Conservation (phyloP, 345 rosid species). For the Dovyalis caffra region DNA sequence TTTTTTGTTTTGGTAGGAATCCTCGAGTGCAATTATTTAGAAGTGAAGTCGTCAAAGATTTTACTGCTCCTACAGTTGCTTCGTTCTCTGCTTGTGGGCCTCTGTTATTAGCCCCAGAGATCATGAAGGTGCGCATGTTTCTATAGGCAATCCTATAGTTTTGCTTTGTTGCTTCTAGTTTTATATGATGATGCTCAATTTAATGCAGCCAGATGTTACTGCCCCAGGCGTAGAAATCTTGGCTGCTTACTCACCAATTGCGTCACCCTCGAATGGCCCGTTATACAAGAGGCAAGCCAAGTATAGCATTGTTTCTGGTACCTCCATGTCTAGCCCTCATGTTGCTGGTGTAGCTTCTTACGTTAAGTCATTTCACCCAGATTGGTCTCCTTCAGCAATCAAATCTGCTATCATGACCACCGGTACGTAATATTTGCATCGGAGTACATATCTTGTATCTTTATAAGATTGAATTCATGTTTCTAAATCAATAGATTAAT, state of each 20-base stretch:
- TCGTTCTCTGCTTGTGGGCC: conserved; percentile 14
- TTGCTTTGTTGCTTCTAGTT: not conserved
- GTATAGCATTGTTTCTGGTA: conserved; percentile 8
- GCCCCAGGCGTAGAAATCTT: conserved; percentile 13
- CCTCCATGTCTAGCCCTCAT: conserved; percentile 18
- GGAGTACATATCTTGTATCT: not conserved
- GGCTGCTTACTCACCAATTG: conserved; percentile 14
- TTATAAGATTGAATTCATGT: too few species aligned
- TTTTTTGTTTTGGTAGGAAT: not conserved
- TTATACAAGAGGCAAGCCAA: not conserved
- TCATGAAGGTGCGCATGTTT: conserved; percentile 2
- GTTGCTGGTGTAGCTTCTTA: conserved; percentile 12
- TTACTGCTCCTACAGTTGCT: conserved; percentile 1
- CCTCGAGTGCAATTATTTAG: not conserved
- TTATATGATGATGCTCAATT: not conserved
- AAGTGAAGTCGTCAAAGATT: not conserved
- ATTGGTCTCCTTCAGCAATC: conserved; percentile 18
- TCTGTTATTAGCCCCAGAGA: not conserved
- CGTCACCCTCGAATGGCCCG: not conserved
- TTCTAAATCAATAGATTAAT: not conserved
- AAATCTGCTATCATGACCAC: too few species aligned
- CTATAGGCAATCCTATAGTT: not conserved
- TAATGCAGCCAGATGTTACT: conserved; percentile 8
- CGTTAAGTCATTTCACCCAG: conserved; percentile 10
- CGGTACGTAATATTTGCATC: not conserved